Conservation (phyloP, 352 stramenopile genomes). For the Aphanomyces euteiches region DNA sequence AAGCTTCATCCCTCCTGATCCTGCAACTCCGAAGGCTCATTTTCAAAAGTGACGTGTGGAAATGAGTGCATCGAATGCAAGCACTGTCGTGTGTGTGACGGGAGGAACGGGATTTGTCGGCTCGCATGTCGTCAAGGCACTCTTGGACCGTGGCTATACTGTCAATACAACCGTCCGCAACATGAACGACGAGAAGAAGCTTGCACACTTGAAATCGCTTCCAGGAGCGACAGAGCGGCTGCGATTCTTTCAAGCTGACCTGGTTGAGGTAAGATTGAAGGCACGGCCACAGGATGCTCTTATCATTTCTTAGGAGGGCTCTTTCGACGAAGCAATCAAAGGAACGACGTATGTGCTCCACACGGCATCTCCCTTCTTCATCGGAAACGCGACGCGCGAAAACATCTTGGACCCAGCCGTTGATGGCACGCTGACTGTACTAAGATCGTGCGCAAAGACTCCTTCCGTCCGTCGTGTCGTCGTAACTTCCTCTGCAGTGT, state of each 20-base stretch:
- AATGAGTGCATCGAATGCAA: too few species aligned
- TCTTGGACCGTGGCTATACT: slow-evolving; percentile 26
- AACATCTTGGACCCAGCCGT: slow-evolving; percentile 27
- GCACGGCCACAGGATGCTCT: too few species aligned
- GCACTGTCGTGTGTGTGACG: slow-evolving; percentile 27
- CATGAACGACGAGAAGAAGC: slow-evolving; percentile 3
- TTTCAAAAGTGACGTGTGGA: too few species aligned
- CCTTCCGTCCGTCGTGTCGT: slow-evolving; percentile 34
- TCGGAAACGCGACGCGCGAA: slow-evolving; percentile 17
- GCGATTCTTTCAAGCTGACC: slow-evolving; percentile 37
- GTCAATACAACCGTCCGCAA: slow-evolving; percentile 30
- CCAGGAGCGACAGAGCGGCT: slow-evolving; percentile 24
- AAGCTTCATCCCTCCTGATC: too few species aligned
- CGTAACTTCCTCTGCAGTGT: slow-evolving; percentile 34
- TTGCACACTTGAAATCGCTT: slow-evolving; percentile 18
- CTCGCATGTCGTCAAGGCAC: slow-evolving; percentile 21
- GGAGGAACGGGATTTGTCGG: slow-evolving; percentile 28
- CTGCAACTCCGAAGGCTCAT: too few species aligned
- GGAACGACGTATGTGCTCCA: slow-evolving; percentile 35
- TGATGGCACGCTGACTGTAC: slow-evolving; percentile 35
- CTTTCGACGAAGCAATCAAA: slow-evolving; percentile 35
- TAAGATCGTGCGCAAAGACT: slow-evolving; percentile 28
- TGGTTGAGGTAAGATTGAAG: slow-evolving; percentile 22
- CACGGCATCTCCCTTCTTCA: slow-evolving; percentile 37
- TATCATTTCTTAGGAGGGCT: slow-evolving; percentile 13